Conservation (phyloP, 495 filamentous ascomycete genomes). For the Friedmanniomyces simplex region DNA sequence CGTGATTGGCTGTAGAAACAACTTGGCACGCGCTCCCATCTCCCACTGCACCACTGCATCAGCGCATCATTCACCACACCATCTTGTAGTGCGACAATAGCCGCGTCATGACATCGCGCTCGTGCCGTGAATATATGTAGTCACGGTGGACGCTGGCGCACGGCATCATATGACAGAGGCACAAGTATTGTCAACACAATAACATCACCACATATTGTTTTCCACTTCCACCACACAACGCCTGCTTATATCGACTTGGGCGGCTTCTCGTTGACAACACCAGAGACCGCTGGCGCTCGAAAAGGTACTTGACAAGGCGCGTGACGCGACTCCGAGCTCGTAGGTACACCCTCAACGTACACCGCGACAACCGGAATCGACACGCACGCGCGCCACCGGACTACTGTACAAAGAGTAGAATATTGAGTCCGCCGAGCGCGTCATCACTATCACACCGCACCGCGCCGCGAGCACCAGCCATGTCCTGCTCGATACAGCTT, state of each 20-base stretch:
- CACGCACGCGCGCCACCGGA: too few relatives aligned
- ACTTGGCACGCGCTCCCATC: not conserved
- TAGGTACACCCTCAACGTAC: too few relatives aligned
- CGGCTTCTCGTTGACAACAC: not conserved
- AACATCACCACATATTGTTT: not conserved
- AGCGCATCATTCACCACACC: not conserved
- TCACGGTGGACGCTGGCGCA: not conserved
- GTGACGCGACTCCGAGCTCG: too few relatives aligned
- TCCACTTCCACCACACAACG: not conserved
- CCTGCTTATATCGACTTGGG: not conserved
- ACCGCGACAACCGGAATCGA: too few relatives aligned
- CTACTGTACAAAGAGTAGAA: too few relatives aligned
- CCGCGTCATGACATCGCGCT: not conserved
- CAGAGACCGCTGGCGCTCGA: not conserved
- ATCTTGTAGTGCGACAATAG: not conserved
- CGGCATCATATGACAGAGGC: not conserved
- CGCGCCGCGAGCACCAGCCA: not conserved
- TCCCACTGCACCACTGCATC: not conserved
- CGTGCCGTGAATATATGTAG: not conserved
- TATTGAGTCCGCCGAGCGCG: too few relatives aligned
- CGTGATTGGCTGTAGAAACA: too few relatives aligned
- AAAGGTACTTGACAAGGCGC: too few relatives aligned
- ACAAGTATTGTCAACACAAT: not conserved
- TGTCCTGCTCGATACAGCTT: not conserved
- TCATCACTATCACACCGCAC: too few relatives aligned